Evolutionary conservation across 2,329 filamentous ascomycete species (phyloP).

Genomic region (Rugonectria rugulosa): DNA sequence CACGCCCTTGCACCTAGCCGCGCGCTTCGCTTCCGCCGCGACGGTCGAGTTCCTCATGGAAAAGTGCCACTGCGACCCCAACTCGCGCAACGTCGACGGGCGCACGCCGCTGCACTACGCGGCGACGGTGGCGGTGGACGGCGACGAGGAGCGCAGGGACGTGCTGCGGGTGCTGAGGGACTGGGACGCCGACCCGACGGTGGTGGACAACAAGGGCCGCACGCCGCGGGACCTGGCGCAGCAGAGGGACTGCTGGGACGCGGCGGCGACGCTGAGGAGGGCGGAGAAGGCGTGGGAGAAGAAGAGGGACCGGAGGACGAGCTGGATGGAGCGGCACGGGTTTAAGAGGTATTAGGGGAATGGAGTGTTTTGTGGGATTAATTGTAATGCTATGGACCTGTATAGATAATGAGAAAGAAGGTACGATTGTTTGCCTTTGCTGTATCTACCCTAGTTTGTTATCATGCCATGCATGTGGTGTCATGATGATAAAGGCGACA

Average conservation of each 20-base stretch:
- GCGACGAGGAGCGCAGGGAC: conserved; percentile 42
- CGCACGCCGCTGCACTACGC: conserved; percentile 45
- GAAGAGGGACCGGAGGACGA: conserved; percentile 34
- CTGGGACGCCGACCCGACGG: conserved; percentile 41
- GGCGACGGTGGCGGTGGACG: conserved; percentile 40
- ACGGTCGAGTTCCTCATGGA: conserved; percentile 44
- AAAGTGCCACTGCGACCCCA: conserved; percentile 39
- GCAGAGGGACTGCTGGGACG: conserved; percentile 43
- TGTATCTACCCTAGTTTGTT: too few species aligned
- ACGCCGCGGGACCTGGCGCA: conserved; percentile 43
- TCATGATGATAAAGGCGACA: not conserved
- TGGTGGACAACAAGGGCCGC: conserved; percentile 36
- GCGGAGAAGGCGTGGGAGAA: conserved; percentile 46
- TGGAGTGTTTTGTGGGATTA: too few species aligned
- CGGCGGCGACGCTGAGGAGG: conserved; percentile 42
- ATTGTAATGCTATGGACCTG: too few species aligned
- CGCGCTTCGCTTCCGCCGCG: conserved; percentile 39
- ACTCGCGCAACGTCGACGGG: conserved; percentile 40
- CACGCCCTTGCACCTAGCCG: conserved; percentile 43
- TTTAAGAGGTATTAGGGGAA: conserved; percentile 36
- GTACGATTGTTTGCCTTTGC: too few species aligned
- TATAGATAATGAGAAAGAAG: not conserved
- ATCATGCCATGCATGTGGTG: too few species aligned
- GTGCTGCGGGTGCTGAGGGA: conserved; percentile 41
- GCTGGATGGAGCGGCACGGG: conserved; percentile 40